phyloP scores from a whole-genome alignment of 768 basidiomycete genomes.

The Boletus bicolor region DNA sequence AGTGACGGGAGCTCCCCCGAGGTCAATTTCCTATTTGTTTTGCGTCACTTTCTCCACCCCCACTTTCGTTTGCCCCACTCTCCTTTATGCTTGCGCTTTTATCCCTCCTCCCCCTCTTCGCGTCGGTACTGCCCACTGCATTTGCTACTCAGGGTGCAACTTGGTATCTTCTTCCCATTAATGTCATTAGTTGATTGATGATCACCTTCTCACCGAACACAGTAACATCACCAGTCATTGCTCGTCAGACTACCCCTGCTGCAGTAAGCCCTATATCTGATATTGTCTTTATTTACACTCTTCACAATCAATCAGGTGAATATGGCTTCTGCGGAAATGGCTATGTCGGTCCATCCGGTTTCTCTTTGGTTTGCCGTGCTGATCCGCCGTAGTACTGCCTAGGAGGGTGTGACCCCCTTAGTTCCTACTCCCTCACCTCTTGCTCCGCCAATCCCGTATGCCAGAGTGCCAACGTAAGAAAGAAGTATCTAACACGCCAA shows the following conservation, averaged over 20 bases:
- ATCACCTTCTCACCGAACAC: neutral
- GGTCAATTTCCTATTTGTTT: neutral
- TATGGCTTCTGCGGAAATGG: conserved; percentile 54
- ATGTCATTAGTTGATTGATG: neutral
- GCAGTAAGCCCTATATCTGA: conserved; percentile 34
- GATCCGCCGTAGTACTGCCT: conserved; percentile 59
- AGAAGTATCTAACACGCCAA: neutral
- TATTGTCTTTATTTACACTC: neutral
- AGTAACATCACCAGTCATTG: conserved; percentile 40
- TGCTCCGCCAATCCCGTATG: conserved; percentile 76
- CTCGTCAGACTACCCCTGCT: conserved; percentile 39
- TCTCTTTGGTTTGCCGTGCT: neutral
- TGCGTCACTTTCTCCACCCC: neutral
- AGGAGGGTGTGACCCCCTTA: conserved; percentile 82
- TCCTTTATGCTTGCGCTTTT: conserved; percentile 25
- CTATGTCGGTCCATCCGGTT: conserved; percentile 27
- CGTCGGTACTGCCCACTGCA: conserved; percentile 12
- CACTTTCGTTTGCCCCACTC: conserved; percentile 15
- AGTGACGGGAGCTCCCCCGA: neutral
- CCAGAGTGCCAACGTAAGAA: conserved; percentile 52
- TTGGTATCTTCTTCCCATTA: conserved; percentile 15
- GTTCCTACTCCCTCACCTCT: conserved; percentile 59
- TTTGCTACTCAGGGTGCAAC: conserved; percentile 27
- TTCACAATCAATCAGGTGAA: conserved; percentile 34
- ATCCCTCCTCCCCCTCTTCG: conserved; percentile 15